Percentiles rank a stretch among this genome's conserved stretches.
Evolutionary conservation across 139 green algal genomes (phyloP).

Genomic region (Pedinophyceae sp.): DNA sequence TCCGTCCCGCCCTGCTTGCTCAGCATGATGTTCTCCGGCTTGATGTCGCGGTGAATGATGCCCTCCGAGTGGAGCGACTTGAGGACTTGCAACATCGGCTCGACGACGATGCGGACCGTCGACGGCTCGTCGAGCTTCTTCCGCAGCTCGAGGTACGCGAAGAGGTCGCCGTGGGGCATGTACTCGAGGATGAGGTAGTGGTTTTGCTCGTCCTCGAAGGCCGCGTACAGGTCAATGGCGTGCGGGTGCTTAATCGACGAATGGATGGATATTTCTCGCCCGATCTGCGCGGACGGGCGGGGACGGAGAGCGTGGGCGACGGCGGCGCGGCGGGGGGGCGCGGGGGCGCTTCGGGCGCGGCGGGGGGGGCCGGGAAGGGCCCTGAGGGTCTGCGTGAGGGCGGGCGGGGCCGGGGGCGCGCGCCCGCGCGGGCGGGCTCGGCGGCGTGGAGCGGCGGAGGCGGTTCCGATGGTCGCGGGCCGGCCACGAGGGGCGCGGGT

Average conservation of each 20-base stretch:
- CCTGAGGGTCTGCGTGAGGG: too few relatives aligned
- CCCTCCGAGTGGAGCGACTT: not conserved
- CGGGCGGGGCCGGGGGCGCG: too few relatives aligned
- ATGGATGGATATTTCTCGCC: not conserved
- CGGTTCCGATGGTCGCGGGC: too few relatives aligned
- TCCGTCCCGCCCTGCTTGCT: not conserved
- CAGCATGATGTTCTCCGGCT: conserved; percentile 11
- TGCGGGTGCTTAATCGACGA: not conserved
- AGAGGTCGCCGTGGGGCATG: conserved; percentile 4
- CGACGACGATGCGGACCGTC: not conserved
- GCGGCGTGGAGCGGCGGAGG: too few relatives aligned
- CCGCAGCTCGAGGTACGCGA: not conserved
- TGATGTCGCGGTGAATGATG: conserved; percentile 8
- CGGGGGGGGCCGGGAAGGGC: too few relatives aligned
- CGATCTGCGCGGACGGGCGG: too few relatives aligned
- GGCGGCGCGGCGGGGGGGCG: too few relatives aligned
- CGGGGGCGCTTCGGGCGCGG: too few relatives aligned
- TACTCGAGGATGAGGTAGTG: conserved; percentile 3
- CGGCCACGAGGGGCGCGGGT: too few relatives aligned
- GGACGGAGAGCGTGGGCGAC: too few relatives aligned
- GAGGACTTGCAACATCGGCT: not conserved
- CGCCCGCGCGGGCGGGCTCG: too few relatives aligned
- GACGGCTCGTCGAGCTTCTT: not conserved
- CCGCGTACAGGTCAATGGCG: conserved; percentile 2
- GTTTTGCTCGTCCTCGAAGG: conserved; percentile 2